phyloP scores from a whole-genome alignment of 2,329 filamentous ascomycete species.

The Exophiala viscosa region DNA sequence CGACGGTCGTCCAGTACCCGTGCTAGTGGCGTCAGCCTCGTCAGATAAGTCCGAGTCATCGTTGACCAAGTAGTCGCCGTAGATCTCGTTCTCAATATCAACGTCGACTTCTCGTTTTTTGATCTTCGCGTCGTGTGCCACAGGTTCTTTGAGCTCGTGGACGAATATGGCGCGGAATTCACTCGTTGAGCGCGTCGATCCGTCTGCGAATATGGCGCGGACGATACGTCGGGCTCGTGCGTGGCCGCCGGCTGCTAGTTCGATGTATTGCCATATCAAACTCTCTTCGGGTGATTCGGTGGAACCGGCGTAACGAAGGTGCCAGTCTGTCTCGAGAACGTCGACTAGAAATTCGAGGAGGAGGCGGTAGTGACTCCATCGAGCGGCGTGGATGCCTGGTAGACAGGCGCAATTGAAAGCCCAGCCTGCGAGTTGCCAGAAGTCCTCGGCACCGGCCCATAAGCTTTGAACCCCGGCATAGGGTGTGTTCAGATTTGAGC shows the following conservation, averaged over 20 bases:
- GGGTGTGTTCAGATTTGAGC: constrained; percentile 48
- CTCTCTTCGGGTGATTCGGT: constrained; percentile 34
- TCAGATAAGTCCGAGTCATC: constrained; percentile 37
- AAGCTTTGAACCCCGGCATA: constrained; percentile 64
- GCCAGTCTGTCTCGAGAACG: constrained; percentile 45
- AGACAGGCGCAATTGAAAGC: constrained; percentile 81
- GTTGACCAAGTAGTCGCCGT: constrained; percentile 43
- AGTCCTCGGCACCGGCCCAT: constrained; percentile 74
- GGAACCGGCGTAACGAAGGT: constrained; percentile 17
- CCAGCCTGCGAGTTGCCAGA: constrained; percentile 89
- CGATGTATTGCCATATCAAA: constrained; percentile 44
- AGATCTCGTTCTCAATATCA: constrained; percentile 45
- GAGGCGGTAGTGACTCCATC: constrained; percentile 77
- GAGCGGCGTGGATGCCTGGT: constrained; percentile 44
- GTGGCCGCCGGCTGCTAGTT: constrained; percentile 29
- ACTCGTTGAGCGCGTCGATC: constrained; percentile 33
- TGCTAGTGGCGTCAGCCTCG: constrained; percentile 15
- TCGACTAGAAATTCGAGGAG: constrained; percentile 71
- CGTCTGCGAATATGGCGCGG: constrained; percentile 47
- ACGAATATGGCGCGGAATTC: constrained; percentile 46
- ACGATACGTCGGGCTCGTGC: constrained; percentile 42
- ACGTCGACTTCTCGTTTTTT: constrained; percentile 42
- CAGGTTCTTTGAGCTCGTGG: constrained; percentile 41
- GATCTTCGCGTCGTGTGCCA: constrained; percentile 29
- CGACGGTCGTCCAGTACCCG: constrained; percentile 7